A percentile compares a stretch with the other conserved stretches of the same genome.
phyloP scores from a whole-genome alignment of 768 basidiomycete genomes.

The Termitomyces sp. region DNA sequence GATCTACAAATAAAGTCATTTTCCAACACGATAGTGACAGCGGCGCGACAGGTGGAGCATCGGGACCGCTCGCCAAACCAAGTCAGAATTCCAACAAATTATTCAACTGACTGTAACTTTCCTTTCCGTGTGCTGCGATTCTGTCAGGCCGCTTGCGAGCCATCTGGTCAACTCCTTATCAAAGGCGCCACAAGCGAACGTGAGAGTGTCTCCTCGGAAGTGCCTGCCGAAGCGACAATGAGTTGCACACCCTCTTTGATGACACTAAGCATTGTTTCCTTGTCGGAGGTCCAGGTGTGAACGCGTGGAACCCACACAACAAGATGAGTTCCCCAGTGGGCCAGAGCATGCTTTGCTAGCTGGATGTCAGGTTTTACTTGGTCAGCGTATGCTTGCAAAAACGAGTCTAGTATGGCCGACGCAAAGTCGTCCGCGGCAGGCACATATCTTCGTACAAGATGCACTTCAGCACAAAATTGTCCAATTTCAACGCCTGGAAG shows the following conservation, averaged over 20 bases:
- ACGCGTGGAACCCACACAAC: conserved; percentile 44
- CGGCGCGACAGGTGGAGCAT: too few species aligned
- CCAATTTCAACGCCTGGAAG: conserved; percentile 54
- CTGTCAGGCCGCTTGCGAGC: not conserved
- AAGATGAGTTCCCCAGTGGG: conserved; percentile 53
- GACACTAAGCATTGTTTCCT: conserved; percentile 39
- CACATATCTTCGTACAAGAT: conserved; percentile 42
- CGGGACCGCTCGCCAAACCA: too few species aligned
- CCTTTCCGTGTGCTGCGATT: not conserved
- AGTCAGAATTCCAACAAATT: too few species aligned
- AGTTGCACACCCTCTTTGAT: conserved; percentile 45
- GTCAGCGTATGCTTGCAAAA: conserved; percentile 40
- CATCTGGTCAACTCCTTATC: not conserved
- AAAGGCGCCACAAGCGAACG: conserved; percentile 22
- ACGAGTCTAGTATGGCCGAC: conserved; percentile 31
- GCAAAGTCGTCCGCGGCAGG: conserved; percentile 32
- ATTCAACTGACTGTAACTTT: not conserved
- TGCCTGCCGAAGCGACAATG: conserved; percentile 29
- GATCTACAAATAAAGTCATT: too few species aligned
- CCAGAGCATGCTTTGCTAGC: conserved; percentile 28
- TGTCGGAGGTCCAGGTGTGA: conserved; percentile 39
- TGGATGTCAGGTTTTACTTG: conserved; percentile 19
- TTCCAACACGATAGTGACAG: too few species aligned
- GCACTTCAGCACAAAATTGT: conserved; percentile 59
- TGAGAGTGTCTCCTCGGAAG: conserved; percentile 19